Conservation (phyloP, 495 filamentous ascomycete genomes). For the Neurospora sp. region DNA sequence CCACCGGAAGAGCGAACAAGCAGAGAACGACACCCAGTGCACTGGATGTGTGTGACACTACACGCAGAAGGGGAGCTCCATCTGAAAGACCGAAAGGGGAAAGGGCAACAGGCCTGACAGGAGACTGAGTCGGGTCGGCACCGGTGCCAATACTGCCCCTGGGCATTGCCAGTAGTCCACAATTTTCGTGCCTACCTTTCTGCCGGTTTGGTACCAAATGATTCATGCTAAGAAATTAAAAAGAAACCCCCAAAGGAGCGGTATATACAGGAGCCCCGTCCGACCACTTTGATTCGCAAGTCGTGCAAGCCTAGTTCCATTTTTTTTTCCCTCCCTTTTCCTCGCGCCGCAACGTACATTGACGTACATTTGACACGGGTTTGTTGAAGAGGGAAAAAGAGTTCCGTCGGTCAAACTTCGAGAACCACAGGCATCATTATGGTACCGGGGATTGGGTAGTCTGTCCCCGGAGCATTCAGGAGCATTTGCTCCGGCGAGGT, state of each 20-base stretch:
- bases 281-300: neutral
- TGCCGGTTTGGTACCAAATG: neutral
- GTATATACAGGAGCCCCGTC: neutral
- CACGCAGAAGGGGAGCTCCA: neutral
- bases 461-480: neutral
- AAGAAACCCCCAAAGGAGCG: neutral
- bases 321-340: neutral
- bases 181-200: neutral
- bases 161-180: neutral
- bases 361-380: neutral
- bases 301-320: neutral
- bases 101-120: neutral
- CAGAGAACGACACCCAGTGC: neutral
- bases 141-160: neutral
- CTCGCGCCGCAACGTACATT: neutral
- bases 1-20: neutral
- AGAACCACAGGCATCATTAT: neutral
- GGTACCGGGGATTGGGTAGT: neutral
- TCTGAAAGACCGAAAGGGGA: neutral
- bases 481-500: neutral
- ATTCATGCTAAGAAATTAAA: neutral
- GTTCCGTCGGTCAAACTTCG: neutral
- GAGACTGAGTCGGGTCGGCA: neutral
- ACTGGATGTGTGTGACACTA: neutral
- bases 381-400: neutral